Percentiles rank a stretch among this genome's conserved stretches.
Evolutionary conservation across 768 basidiomycete genomes (phyloP).

Genomic region (Suillus americanus): DNA sequence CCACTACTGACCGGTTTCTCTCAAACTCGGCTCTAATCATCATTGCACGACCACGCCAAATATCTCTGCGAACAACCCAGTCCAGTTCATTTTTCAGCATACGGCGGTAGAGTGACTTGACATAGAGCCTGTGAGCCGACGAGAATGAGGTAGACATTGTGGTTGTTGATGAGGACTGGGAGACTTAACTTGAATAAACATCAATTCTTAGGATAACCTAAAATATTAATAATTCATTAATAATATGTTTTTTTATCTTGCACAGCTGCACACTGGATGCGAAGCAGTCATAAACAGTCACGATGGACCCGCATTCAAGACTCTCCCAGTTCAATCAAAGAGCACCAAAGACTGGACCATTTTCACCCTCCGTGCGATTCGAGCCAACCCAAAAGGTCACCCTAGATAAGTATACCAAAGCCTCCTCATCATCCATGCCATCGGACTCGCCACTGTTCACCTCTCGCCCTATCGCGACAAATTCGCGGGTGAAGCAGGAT

Average conservation of each 20-base stretch:
- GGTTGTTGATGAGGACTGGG: not conserved
- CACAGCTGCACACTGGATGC: not conserved
- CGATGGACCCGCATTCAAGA: slow-evolving; percentile 79
- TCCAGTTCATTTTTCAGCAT: slow-evolving; percentile 84
- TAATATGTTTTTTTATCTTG: not conserved
- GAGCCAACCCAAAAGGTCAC: slow-evolving; percentile 44
- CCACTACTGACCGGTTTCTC: slow-evolving; percentile 66
- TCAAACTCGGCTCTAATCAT: slow-evolving; percentile 93
- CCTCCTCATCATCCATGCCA: slow-evolving; percentile 25
- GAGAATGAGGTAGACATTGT: slow-evolving; percentile 67
- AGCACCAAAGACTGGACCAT: slow-evolving; percentile 65
- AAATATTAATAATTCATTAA: slow-evolving; percentile 1
- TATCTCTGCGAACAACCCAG: slow-evolving; percentile 84
- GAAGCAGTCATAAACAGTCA: slow-evolving; percentile 2
- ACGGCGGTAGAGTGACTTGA: slow-evolving; percentile 90
- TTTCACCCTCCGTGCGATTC: slow-evolving; percentile 42
- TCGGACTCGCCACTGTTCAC: slow-evolving; percentile 15
- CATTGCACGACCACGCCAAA: slow-evolving; percentile 85
- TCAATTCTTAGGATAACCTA: not conserved
- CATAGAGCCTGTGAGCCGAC: slow-evolving; percentile 75
- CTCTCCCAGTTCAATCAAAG: slow-evolving; percentile 75
- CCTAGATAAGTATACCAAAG: slow-evolving; percentile 45
- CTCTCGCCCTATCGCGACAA: slow-evolving; percentile 70
- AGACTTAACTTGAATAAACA: slow-evolving; percentile 1
- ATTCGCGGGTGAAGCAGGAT: slow-evolving; percentile 75